These are phyloP conservation scores for Gaeumannomyces tritici DNA, from an alignment of 2,329 filamentous ascomycete genomes.

Conservation along the genomic window DNA sequence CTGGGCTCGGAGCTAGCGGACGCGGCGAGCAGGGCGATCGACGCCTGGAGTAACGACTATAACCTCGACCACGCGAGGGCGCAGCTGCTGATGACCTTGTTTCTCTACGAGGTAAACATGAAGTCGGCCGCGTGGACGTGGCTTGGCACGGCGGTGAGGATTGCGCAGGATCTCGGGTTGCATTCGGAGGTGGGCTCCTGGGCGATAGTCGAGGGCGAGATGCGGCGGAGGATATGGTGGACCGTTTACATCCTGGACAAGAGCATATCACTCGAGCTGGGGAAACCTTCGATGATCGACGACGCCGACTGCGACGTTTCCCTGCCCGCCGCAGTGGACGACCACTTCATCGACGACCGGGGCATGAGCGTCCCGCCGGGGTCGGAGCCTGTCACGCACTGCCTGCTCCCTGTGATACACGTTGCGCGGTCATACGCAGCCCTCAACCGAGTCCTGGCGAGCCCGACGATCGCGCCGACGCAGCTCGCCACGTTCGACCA, in stretches of 20 bases:
- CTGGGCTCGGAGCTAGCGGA: slow-evolving; percentile 59
- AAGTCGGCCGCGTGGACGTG: slow-evolving; percentile 80
- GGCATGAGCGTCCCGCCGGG: slow-evolving; percentile 43
- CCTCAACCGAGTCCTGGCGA: slow-evolving; percentile 60
- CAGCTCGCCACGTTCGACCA: slow-evolving; percentile 71
- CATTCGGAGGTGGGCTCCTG: slow-evolving; percentile 66
- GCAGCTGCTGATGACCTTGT: slow-evolving; percentile 65
- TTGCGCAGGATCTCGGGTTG: slow-evolving; percentile 75
- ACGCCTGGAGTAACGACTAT: slow-evolving; percentile 74
- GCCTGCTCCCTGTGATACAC: slow-evolving; percentile 70
- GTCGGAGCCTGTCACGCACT: slow-evolving; percentile 51
- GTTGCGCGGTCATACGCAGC: slow-evolving; percentile 70
- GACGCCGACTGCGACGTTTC: slow-evolving; percentile 81
- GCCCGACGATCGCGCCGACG: slow-evolving; percentile 53
- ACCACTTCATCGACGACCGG: slow-evolving; percentile 60
- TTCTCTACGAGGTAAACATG: slow-evolving; percentile 75
- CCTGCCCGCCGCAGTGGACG: slow-evolving; percentile 71
- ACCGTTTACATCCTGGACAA: slow-evolving; percentile 84
- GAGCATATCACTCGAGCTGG: slow-evolving; percentile 68
- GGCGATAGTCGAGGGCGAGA: slow-evolving; percentile 70
- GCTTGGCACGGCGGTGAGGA: slow-evolving; percentile 70
- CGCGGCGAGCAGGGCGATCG: slow-evolving; percentile 56
- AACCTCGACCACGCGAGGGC: slow-evolving; percentile 66
- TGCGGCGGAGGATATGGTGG: slow-evolving; percentile 89
- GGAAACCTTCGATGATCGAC: slow-evolving; percentile 71